Conservation (phyloP, 805 yeast genomes). For the Saturnispora diversa region DNA sequence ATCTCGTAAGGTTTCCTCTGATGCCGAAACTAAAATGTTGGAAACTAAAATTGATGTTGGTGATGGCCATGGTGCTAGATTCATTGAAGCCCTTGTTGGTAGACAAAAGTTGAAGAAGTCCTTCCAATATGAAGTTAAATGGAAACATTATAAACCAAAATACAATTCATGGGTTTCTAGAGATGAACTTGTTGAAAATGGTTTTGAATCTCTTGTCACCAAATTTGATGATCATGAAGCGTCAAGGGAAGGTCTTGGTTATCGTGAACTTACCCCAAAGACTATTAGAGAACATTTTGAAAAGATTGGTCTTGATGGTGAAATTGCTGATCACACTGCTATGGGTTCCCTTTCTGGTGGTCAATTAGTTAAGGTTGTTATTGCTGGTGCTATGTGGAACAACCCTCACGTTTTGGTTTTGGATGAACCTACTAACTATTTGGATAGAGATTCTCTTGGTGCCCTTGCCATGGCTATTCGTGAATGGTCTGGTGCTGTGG, state of each 20-base stretch:
- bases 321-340: constrained; percentile 97
- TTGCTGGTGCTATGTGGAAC: constrained; percentile 99
- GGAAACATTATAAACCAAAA: constrained; percentile 88
- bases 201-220: constrained; percentile 86
- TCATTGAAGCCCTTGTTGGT: constrained; percentile 90
- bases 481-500: constrained; percentile 98
- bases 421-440: constrained; percentile 97
- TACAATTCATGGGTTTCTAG: constrained; percentile 90
- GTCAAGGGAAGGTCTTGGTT: constrained; percentile 97
- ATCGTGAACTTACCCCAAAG: constrained; percentile 85
- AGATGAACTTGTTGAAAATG: constrained; percentile 71
- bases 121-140: constrained; percentile 93
- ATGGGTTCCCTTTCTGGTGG: constrained; percentile 97
- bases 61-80: constrained; percentile 81
- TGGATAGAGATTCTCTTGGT: constrained; percentile 96
- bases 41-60: constrained; percentile 66
- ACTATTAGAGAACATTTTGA: constrained; percentile 95
- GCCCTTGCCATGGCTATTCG: constrained; percentile 96
- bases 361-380: constrained; percentile 94
- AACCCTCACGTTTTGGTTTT: constrained; percentile 93
- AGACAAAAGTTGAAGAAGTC: constrained; percentile 94
- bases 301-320: constrained; percentile 95
- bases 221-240: constrained; percentile 99
- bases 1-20: constrained; percentile 73
- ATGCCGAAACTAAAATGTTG: constrained; percentile 69